Evolutionary conservation across 1,139 yeast genomes (phyloP), one percentile per base, ranked within the genome.

Genomic region (Candida buenavistaensis): DNA sequence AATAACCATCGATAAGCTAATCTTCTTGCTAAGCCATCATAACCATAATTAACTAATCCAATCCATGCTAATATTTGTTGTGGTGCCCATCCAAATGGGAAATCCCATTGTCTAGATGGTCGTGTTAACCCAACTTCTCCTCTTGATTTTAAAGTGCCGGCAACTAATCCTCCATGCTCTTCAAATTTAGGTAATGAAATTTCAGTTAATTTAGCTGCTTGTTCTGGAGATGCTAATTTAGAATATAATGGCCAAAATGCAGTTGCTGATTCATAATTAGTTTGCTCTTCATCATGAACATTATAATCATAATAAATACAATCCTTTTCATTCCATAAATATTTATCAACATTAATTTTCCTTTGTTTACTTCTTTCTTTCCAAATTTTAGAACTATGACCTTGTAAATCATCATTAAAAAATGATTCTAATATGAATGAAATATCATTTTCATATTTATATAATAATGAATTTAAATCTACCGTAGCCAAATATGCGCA

Each of bases 51-150:
- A 22, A 59, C 54, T 26, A 92, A 68, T 0, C 97, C 98, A 28
- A 76, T 76, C 98, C 98, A 92, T 1, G 96, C 94, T 36, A 92
- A 63, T 14, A 92, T 87, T 58, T 92, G 98, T 57, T 94, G 98
- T 2, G 98, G 98, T 0, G 98, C 97, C 98, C 98, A 92, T 4
- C 97, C 98, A 54, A 70, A 88, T 5, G 98, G 98, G 56, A 82
- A 92, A 58, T 92, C 98, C 98, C 98, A 92, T 64, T 92, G 98
- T 58, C 97, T 75, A 22, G 86, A 80, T 15, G 96, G 96, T 48
- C 90, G 69, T 34, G 75, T 68, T 20, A 86, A 59, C 2, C 84
- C 79, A 20, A 85, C 66, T 12, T 68, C 78, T 17, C 97, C 97
- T 40, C 96, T 70, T 4, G 92, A 81, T 48, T 72, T 60, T 46